Base-by-base conservation (phyloP, 139 green algal species). In the Bryopsis sp. region DNA sequence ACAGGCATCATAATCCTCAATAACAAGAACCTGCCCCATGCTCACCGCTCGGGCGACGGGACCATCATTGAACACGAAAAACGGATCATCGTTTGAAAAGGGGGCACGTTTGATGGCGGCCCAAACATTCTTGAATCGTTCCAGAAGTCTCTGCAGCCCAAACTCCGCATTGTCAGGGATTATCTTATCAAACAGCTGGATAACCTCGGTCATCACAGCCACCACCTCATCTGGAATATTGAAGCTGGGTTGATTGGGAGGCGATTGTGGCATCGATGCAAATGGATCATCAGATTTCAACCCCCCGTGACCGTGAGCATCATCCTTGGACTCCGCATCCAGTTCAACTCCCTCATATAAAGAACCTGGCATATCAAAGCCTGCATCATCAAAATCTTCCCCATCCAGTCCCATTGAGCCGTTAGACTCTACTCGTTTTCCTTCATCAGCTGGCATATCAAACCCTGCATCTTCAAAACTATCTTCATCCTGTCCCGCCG, bases 1-100 rank as follows among this genome's bases (percentile, higher is more conserved):
- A 39, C 67, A 64, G 26, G 26, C 19, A 58, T 82, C 68, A 43
- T 74, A 78, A 57, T 78, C 76, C 72, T 82, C 72, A 43, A 79
- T 67, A 32, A 76, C 60, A 68, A 82, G 57, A n/a, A 68, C 64
- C 31, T 48, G 50, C 5, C 72, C 72, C 62, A 67, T 34, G 63
- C 73, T 74, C 26, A 59, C 64, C 39, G 72, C 76, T 39, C 3
- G 33, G 0, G 72, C 75, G 1, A 82, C 72, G 15, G 76, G 68
- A 19, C 76, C 76, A 38, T 82, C 76, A 1, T 33, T 39, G 64
- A 82, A 82, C 31, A 82, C 11, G 57, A 82, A 82, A 24, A 64
- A 39, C 5, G 72, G 64, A 15, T 74, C 35, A 34, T 26, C 43
- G 58, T 39, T 39, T 5, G 15, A 3, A 22, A 22, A 7, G n/a